Evolutionary conservation across 2,329 filamentous ascomycete genomes (phyloP), one percentile per base, ranked within the genome.

Genomic region (Zymoseptoria ardabiliae): DNA sequence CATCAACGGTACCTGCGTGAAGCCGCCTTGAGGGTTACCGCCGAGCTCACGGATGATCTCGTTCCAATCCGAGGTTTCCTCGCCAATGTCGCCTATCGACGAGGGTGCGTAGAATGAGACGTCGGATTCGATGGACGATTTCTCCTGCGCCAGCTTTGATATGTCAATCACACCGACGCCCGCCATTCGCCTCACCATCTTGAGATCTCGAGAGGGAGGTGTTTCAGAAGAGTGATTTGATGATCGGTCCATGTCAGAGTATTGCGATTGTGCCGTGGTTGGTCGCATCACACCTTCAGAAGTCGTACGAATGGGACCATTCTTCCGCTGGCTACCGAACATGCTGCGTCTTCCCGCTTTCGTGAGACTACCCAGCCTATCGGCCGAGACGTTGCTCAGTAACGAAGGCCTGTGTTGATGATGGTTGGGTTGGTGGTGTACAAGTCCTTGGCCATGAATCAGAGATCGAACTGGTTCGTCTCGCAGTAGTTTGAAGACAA

Each of bases 401-500:
- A 63, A 25, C 4, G 63, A 60, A 13, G 63, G 61, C 54, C 58
- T 63, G 20, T 58, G 60, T 49, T 56, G 58, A 48, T 55, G 49
- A 50, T 65, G 63, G 22, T 51, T 60, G 50, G 65, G 55, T n/a
- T 55, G 59, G 52, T 62, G 61, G 49, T 65, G 63, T 22, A 51
- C 58, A 48, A 66, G 58, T 20, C 61, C 63, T 56, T 66, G 64
- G 11, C 64, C 64, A 45, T 65, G 64, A n/a, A 65, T 53, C 50
- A 56, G 55, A 21, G 62, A 59, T 48, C 70, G 59, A 22, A 72
- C 64, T 1, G 76, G 75, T 69, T 85, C 83, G 54, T 80, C 79
- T 2, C 85, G 82, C 54, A 91, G 81, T 7, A 97, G 83, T 68
- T 89, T 91, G 64, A 94, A 88, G 3, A 97, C 86, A 1, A 99